These are phyloP conservation scores for Singerocomus rubriflavus DNA, from an alignment of 1,284 basidiomycete species.

Conservation along the genomic window DNA sequence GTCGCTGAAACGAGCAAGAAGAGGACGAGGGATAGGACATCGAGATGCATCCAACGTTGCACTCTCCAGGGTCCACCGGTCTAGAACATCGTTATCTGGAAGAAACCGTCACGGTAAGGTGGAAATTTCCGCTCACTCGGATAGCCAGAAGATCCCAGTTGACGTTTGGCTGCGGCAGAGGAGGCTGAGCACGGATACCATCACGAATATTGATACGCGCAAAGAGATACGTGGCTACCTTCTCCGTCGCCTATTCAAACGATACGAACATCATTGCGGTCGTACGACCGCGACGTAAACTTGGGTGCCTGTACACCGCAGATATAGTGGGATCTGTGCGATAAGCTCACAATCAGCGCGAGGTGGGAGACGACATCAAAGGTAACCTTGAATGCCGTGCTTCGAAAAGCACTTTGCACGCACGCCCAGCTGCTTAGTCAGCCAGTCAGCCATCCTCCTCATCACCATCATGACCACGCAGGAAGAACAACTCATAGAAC, in stretches of 20 bases:
- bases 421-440: constrained; percentile 16
- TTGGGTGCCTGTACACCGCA: neutral
- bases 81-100: constrained; percentile 3
- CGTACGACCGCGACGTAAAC: constrained; percentile 10
- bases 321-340: neutral
- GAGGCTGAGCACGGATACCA: neutral
- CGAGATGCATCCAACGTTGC: neutral
- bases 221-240: neutral
- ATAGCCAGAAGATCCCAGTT: constrained; percentile 1
- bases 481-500: constrained; percentile 64
- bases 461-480: constrained; percentile 29
- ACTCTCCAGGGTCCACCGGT: neutral
- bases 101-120: neutral
- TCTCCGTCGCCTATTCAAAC: neutral
- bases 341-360: no score
- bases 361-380: neutral
- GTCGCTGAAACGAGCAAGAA: no score
- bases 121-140: constrained; percentile 1
- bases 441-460: no score
- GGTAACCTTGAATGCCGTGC: neutral
- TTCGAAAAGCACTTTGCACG: neutral
- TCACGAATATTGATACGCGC: constrained; percentile 2
- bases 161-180: constrained; percentile 2
- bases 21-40: no score
- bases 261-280: neutral